Evolutionary conservation across 176 grass and related monocot species (phyloP).

Genomic region (Carex scoparia): DNA sequence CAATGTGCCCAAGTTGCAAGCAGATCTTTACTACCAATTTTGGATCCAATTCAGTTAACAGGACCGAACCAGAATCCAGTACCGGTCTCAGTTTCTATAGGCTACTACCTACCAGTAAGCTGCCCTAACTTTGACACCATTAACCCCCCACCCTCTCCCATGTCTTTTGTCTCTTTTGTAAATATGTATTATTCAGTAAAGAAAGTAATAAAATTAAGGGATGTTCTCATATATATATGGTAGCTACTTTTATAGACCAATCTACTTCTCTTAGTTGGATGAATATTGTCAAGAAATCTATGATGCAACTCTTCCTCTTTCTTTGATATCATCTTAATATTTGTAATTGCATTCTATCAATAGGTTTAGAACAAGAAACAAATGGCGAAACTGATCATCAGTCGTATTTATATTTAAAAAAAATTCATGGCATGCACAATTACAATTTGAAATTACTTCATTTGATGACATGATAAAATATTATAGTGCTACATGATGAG

Average conservation of each 20-base stretch:
- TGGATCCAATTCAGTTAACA: background rate
- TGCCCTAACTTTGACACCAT: background rate
- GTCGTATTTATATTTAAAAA: background rate
- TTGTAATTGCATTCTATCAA: background rate
- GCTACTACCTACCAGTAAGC: background rate
- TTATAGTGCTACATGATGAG: constrained; percentile 3
- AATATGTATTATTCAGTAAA: background rate
- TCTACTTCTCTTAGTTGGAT: background rate
- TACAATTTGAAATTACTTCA: constrained; percentile 3
- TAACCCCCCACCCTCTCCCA: background rate
- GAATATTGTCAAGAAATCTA: background rate
- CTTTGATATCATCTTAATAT: background rate
- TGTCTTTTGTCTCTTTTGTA: constrained; percentile 8
- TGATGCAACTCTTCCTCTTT: background rate
- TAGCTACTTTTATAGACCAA: background rate
- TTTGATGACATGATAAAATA: background rate
- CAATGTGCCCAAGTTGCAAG: constrained; percentile 63
- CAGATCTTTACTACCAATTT: constrained; percentile 8
- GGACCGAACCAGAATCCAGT: background rate
- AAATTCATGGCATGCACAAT: background rate
- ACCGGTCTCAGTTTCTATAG: background rate
- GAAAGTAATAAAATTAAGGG: background rate
- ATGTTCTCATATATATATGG: background rate
- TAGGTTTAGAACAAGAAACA: constrained; percentile 3
- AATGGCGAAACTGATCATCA: background rate